Base-by-base conservation (phyloP, 495 filamentous ascomycete genomes). In the Talaromyces stipitatus region DNA sequence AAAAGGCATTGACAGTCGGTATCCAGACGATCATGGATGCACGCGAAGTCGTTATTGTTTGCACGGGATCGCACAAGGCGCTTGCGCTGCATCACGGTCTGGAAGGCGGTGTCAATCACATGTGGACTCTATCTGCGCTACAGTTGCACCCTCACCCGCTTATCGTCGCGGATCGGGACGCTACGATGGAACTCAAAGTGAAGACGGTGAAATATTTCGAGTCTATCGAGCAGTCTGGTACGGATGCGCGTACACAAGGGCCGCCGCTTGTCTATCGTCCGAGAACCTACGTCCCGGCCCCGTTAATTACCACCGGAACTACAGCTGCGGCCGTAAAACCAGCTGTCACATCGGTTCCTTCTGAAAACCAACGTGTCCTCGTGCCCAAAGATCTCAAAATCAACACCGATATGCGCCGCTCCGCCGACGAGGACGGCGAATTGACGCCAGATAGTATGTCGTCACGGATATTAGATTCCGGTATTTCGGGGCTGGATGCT, bases 21-120 rank as follows among this genome's bases (percentile, higher is more conserved):
- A 89, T 95, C n/a, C 84, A 89, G 69, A 95, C 90, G 0, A 85
- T 92, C 27, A 78, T 92, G 63, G 89, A 95, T 62, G 84, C 87
- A 0, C 78, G 85, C 20, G 90, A 92, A 69, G 87, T 95, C 1
- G 86, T 95, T 3, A 85, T 90, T 56, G 85, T 95, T 33, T 88
- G 89, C 50, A 85, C 87, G 0, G 90, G 90, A 8, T 81, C 89
- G 6, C 85, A 88, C 72, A 95, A 92, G 68, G 83, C 90, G 0
- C 73, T 88, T 5, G 89, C 90, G n/a, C 69, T 92, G 57, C 85
- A 92, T 63, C 85, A 83, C 58, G 90, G 88, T 61, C 83, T 95
- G 28, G 90, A 95, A 66, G 85, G 85, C 27, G 87, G 87, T 7
- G 81, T 95, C 41, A 91, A 90, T 65, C 88, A 92, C 73, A 92